phyloP scores from a whole-genome alignment of 2,329 filamentous ascomycete species.

The Botrytis fabae region DNA sequence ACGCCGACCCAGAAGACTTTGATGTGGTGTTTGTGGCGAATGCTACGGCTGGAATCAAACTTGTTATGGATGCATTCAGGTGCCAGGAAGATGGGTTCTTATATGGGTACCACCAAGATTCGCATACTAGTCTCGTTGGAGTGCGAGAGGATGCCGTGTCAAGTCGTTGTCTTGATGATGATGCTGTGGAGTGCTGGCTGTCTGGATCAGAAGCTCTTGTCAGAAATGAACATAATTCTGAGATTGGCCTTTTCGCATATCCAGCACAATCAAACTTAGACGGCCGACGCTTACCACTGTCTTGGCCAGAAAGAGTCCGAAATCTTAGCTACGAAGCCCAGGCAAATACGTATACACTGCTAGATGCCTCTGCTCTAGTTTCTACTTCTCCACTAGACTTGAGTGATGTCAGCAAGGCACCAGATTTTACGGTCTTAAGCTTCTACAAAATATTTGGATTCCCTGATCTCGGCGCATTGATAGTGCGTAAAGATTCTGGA shows the following conservation, averaged over 20 bases:
- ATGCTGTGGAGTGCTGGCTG: conserved; percentile 66
- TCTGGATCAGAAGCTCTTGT: conserved; percentile 42
- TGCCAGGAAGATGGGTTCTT: conserved; percentile 69
- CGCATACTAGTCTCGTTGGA: conserved; percentile 86
- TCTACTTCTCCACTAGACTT: conserved; percentile 78
- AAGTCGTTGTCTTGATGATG: conserved; percentile 67
- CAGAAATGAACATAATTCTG: conserved; percentile 30
- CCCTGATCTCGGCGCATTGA: conserved; percentile 81
- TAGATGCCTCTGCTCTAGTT: conserved; percentile 81
- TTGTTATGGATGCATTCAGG: conserved; percentile 77
- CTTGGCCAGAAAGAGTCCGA: conserved; percentile 61
- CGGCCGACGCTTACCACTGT: conserved; percentile 69
- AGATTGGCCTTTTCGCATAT: conserved; percentile 67
- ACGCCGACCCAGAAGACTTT: conserved; percentile 76
- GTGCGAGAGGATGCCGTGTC: conserved; percentile 68
- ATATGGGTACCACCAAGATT: conserved; percentile 80
- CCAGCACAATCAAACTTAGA: conserved; percentile 52
- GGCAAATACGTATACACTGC: conserved; percentile 59
- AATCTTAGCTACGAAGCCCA: conserved; percentile 34
- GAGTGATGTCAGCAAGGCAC: conserved; percentile 57
- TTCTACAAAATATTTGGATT: conserved; percentile 99
- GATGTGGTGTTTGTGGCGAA: conserved; percentile 92
- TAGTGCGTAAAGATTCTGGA: conserved; percentile 72
- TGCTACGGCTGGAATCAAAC: conserved; percentile 85
- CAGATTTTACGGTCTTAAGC: conserved; percentile 85